A percentile compares a stretch with the other conserved stretches of the same genome.
Conservation (phyloP, 306 rosid species). For the Sechiopsis laciniata region DNA sequence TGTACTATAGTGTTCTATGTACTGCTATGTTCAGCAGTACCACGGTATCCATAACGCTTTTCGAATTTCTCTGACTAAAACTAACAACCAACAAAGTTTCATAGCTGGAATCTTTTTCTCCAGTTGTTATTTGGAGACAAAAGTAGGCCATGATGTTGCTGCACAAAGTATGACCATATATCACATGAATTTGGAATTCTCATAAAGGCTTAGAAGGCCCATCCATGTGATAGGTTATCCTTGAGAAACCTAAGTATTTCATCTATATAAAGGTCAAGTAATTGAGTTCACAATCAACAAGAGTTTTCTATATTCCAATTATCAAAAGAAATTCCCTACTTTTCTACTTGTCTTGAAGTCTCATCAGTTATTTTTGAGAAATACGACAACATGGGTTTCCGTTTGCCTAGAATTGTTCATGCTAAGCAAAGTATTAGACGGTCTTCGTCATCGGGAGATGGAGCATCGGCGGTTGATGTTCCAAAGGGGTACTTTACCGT, state of each 20-base stretch:
- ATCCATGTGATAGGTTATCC: not conserved
- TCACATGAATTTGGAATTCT: constrained; percentile 12
- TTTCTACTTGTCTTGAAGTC: not conserved
- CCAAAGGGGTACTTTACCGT: constrained; percentile 14
- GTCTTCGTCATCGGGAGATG: not conserved
- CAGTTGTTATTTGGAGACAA: not conserved
- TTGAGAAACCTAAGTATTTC: not conserved
- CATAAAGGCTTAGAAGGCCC: constrained; percentile 11
- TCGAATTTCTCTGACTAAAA: not conserved
- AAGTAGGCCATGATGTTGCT: constrained; percentile 13
- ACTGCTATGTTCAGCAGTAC: no score
- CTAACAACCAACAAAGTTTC: not conserved
- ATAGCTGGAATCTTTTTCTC: not conserved
- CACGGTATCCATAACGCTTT: not conserved
- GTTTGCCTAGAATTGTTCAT: not conserved
- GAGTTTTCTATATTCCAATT: not conserved
- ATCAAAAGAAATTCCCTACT: not conserved
- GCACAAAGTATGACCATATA: not conserved
- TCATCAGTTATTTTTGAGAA: not conserved
- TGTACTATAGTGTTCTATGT: no score
- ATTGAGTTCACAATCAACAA: not conserved
- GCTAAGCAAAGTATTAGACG: not conserved
- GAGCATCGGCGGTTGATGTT: constrained; percentile 12
- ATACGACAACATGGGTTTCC: not conserved
- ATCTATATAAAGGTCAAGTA: not conserved